Conservation (phyloP, 192 early-diverging fungal genomes). For the Pilobolus umbonatus region DNA sequence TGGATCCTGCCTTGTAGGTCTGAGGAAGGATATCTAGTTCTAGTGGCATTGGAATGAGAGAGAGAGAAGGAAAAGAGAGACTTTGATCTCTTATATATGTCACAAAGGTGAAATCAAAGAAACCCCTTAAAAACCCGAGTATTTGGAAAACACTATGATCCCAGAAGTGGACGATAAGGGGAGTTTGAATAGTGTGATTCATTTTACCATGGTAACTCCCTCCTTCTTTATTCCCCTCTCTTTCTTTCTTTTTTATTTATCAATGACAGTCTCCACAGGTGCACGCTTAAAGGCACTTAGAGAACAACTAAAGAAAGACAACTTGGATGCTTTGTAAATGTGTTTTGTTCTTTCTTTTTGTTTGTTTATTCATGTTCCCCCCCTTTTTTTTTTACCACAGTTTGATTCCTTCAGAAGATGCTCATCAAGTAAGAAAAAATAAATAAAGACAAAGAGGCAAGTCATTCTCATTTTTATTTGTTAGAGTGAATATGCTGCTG, state of each 20-base stretch:
- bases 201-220: background rate
- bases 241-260: background rate
- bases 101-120: background rate
- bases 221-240: background rate
- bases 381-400: conserved; percentile 36
- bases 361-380: background rate
- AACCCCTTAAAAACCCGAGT: background rate
- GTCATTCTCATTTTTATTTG: background rate
- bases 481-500: conserved; percentile 92
- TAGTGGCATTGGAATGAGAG: too few species aligned
- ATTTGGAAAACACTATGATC: background rate
- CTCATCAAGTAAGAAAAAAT: conserved; percentile 72
- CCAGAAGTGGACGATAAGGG: background rate
- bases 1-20: too few species aligned
- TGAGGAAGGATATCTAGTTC: too few species aligned
- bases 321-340: conserved; percentile 30
- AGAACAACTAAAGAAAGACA: conserved; percentile 4
- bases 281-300: conserved; percentile 11
- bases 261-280: conserved; percentile 6
- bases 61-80: background rate
- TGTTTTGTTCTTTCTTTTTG: background rate
- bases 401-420: conserved; percentile 92
- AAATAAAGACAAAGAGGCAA: background rate
- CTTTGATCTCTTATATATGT: background rate
- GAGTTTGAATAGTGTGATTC: background rate